Percentiles rank a stretch among this genome's conserved stretches.
Conservation (phyloP, 2,329 filamentous ascomycete genomes). For the Akanthomyces uredinophilus region DNA sequence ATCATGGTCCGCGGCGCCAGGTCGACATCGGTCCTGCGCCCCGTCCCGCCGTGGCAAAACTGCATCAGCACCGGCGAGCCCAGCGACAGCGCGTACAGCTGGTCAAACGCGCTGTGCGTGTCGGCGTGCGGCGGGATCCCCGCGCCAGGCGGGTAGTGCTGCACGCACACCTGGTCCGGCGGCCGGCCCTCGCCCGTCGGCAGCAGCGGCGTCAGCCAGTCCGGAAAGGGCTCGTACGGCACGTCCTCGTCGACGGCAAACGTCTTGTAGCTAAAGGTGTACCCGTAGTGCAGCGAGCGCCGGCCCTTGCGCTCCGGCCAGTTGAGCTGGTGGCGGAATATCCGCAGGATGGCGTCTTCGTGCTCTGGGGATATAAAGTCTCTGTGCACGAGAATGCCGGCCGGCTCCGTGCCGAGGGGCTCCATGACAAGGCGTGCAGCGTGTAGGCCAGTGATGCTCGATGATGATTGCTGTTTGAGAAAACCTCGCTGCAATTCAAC, state of each 20-base stretch:
- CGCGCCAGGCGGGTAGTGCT: constrained; percentile 54
- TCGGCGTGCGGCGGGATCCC: constrained; percentile 59
- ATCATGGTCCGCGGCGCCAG: constrained; percentile 45
- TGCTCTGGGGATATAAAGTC: constrained; percentile 38
- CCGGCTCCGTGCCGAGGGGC: constrained; percentile 19
- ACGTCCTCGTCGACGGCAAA: constrained; percentile 48
- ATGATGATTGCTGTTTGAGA: background rate
- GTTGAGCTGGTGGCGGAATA: constrained; percentile 39
- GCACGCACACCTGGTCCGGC: constrained; percentile 55
- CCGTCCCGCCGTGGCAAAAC: constrained; percentile 29
- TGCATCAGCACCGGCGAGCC: constrained; percentile 40
- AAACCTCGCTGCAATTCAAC: background rate
- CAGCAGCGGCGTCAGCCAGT: constrained; percentile 45
- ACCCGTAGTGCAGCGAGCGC: constrained; percentile 50
- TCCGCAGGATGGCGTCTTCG: constrained; percentile 35
- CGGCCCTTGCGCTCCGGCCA: constrained; percentile 44
- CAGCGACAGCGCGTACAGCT: constrained; percentile 41
- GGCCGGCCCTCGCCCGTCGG: constrained; percentile 34
- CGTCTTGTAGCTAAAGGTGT: constrained; percentile 55
- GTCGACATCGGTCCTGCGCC: constrained; percentile 38
- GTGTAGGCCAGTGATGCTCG: background rate
- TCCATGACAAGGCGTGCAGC: background rate
- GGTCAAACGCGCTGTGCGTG: constrained; percentile 44
- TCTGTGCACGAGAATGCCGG: constrained; percentile 33
- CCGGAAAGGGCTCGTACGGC: constrained; percentile 46